Base-by-base conservation (phyloP, 371 early-diverging fungal species). In the Rhizomucor miehei region DNA sequence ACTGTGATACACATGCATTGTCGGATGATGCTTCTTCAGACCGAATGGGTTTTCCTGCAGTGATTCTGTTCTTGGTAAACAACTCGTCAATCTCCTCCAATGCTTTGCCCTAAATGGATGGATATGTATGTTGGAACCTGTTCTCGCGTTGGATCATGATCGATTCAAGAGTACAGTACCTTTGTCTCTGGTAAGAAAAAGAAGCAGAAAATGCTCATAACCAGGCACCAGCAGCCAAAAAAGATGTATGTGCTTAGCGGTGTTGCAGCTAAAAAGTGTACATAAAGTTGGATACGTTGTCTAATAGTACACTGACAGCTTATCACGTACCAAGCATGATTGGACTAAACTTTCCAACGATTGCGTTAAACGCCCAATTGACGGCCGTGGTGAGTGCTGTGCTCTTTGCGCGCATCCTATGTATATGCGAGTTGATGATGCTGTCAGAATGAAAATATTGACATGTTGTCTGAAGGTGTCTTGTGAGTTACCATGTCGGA, bases 301-400 rank as follows among this genome's bases (percentile, higher is more conserved):
- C 38, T 38, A 14, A 14, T 10, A 17, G 17, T 14, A 6, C 12
- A 29, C 4, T 24, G 52, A 6, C 21, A 9, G 17, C 10, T 40
- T 16, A 35, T 40, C 43, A 57, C 57, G n/a, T n/a, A n/a, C n/a
- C 57, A 17, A 70, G 44, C 47, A 70, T 43, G 3, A 70, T 39
- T 3, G 71, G 71, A 6, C 65, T 64, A 2, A 67, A 48, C 49
- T 70, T 67, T 6, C 71, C 71, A 36, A 70, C 67, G 16, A 62
- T 17, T 9, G 67, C 67, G 59, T 80, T 81, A 25, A 60, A 65
- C 25, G 69, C 53, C 86, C 85, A 89, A 77, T 87, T 87, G 62
- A 84, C 73, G 59, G 86, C 79, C 12, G 88, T 89, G 23, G 82
- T 71, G 48, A 75, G 41, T n/a, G 73, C 64, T n/a, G 71, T 73